Evolutionary conservation across 495 filamentous ascomycete genomes (phyloP).

Genomic region (Aspergillus ostianus): DNA sequence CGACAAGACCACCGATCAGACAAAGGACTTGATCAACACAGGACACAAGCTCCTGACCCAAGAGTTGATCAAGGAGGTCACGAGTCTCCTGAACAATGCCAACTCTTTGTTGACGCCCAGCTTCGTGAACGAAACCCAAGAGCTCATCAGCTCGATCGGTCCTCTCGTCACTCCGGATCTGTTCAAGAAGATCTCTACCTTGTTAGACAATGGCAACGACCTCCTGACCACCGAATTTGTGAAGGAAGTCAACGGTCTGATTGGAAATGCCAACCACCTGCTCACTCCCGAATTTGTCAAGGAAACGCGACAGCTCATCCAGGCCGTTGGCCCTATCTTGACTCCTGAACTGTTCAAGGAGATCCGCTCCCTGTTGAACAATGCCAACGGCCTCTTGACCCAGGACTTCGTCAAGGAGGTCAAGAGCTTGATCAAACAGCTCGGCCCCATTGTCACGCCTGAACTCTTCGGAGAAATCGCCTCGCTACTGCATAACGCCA

Average conservation of each 20-base stretch:
- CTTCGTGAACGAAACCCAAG: slow-evolving; percentile 42
- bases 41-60: slow-evolving; percentile 29
- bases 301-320: slow-evolving; percentile 34
- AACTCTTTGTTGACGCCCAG: slow-evolving; percentile 37
- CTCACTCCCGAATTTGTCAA: slow-evolving; percentile 29
- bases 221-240: slow-evolving; percentile 25
- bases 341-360: slow-evolving; percentile 39
- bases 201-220: slow-evolving; percentile 24
- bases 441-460: slow-evolving; percentile 34
- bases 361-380: slow-evolving; percentile 35
- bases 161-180: slow-evolving; percentile 25
- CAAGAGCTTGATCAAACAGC: slow-evolving; percentile 22
- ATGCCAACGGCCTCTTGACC: slow-evolving; percentile 35
- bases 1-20: slow-evolving; percentile 37
- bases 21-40: slow-evolving; percentile 31
- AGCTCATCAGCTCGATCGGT: slow-evolving; percentile 29
- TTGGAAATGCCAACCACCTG: slow-evolving; percentile 39
- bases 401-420: slow-evolving; percentile 35
- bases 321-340: slow-evolving; percentile 29
- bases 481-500: slow-evolving; percentile 37
- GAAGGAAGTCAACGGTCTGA: slow-evolving; percentile 35
- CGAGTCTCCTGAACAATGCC: slow-evolving; percentile 42
- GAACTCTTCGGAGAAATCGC: slow-evolving; percentile 38
- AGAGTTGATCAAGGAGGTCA: slow-evolving; percentile 36
- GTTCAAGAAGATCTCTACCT: slow-evolving; percentile 24